A percentile compares a stretch with the other conserved stretches of the same genome.
phyloP scores from a whole-genome alignment of 768 basidiomycete species.

The Lentinula raphanica region DNA sequence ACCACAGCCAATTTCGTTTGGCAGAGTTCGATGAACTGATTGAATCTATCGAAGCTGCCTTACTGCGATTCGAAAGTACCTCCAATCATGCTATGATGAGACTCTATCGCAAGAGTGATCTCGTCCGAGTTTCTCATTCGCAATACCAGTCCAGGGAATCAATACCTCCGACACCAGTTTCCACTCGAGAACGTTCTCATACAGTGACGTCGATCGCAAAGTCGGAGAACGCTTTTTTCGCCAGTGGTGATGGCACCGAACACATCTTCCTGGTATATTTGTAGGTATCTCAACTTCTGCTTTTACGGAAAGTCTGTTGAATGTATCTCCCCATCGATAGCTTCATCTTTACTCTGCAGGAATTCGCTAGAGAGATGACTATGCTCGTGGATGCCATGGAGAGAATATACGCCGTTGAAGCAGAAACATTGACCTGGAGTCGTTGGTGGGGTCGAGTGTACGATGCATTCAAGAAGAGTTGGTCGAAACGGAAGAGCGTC shows the following conservation, averaged over 20 bases:
- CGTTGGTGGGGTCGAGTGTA: slow-evolving; percentile 37
- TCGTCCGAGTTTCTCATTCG: slow-evolving; percentile 11
- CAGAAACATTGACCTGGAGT: slow-evolving; percentile 31
- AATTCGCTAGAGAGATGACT: slow-evolving; percentile 81
- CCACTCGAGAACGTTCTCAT: slow-evolving; percentile 6
- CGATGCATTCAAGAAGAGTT: background rate
- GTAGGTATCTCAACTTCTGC: slow-evolving; percentile 41
- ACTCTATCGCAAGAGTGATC: slow-evolving; percentile 55
- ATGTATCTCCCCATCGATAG: slow-evolving; percentile 31
- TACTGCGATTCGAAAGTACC: slow-evolving; percentile 73
- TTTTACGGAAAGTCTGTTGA: background rate
- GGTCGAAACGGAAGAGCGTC: background rate
- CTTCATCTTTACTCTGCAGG: slow-evolving; percentile 95
- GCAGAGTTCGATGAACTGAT: slow-evolving; percentile 63
- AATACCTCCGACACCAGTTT: background rate
- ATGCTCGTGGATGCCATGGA: slow-evolving; percentile 82
- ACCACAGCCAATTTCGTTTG: slow-evolving; percentile 29
- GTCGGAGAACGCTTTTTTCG: slow-evolving; percentile 30
- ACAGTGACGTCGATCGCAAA: slow-evolving; percentile 19
- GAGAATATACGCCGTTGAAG: slow-evolving; percentile 67
- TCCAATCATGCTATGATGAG: slow-evolving; percentile 81
- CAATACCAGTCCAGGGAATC: background rate
- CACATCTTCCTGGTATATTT: slow-evolving; percentile 88
- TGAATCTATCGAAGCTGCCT: slow-evolving; percentile 61
- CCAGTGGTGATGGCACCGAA: slow-evolving; percentile 58